Evolutionary conservation across 352 stramenopile genomes (phyloP).

Genomic region (Pythium guiyangense): DNA sequence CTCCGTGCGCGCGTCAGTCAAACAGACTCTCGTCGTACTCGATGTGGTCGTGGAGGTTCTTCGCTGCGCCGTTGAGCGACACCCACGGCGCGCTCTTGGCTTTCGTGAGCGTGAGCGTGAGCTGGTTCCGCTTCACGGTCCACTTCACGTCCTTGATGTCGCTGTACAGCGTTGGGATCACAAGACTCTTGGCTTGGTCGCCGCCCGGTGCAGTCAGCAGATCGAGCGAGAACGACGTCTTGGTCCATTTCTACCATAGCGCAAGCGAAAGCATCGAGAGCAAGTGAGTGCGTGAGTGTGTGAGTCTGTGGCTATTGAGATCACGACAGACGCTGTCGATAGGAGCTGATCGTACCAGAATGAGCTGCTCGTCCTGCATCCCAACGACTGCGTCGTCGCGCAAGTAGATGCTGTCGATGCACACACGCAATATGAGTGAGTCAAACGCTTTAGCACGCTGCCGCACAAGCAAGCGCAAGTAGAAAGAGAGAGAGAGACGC

Average conservation of each 20-base stretch:
- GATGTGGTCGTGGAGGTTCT: slow-evolving; percentile 82
- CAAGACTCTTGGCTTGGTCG: slow-evolving; percentile 52
- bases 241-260: slow-evolving; percentile 63
- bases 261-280: neutral
- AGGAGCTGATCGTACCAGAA: slow-evolving; percentile 39
- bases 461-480: neutral
- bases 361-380: slow-evolving; percentile 55
- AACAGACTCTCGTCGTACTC: slow-evolving; percentile 82
- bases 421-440: neutral
- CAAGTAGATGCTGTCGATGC: slow-evolving; percentile 58
- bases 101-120: slow-evolving; percentile 73
- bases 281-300: neutral
- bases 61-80: slow-evolving; percentile 78
- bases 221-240: slow-evolving; percentile 72
- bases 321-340: neutral
- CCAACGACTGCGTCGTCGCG: slow-evolving; percentile 47
- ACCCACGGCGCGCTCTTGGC: slow-evolving; percentile 49
- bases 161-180: slow-evolving; percentile 67
- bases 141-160: slow-evolving; percentile 64
- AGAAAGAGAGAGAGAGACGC: no score
- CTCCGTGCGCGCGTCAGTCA: slow-evolving; percentile 21
- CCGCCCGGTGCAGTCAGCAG: slow-evolving; percentile 35
- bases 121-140: slow-evolving; percentile 48
- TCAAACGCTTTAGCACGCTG: neutral
- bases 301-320: no score